These are phyloP conservation scores for Saccharomycopsis microspora DNA, from an alignment of 805 yeast species.

Conservation along the genomic window DNA sequence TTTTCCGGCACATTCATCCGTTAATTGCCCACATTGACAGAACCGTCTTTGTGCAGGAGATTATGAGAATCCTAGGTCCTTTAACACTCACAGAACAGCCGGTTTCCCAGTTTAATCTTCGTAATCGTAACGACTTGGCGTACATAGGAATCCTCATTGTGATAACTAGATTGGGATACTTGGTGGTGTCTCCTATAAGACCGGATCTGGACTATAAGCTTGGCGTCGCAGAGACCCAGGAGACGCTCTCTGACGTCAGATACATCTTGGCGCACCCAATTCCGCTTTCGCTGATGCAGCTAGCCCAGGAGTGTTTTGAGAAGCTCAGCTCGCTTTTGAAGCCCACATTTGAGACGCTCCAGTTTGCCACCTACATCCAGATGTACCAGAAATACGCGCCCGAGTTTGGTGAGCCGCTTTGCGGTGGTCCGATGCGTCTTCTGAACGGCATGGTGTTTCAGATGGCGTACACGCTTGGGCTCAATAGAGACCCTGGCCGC, in stretches of 20 bases:
- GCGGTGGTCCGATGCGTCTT: not conserved
- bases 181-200: not conserved
- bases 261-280: not conserved
- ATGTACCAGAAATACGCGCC: not conserved
- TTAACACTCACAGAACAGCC: not conserved
- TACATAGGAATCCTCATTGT: not conserved
- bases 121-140: not conserved
- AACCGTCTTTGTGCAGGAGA: not conserved
- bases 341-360: not conserved
- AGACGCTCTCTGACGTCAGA: not conserved
- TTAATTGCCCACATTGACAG: not conserved
- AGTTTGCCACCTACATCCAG: not conserved
- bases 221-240: not conserved
- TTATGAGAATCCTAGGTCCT: not conserved
- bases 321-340: not conserved
- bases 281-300: not conserved
- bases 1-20: not conserved
- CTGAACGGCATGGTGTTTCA: not conserved
- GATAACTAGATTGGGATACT: not conserved
- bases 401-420: not conserved
- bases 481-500: not conserved
- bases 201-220: not conserved
- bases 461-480: not conserved
- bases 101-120: not conserved
- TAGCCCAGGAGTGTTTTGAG: not conserved